A percentile compares a stretch with the other conserved stretches of the same genome.
phyloP scores from a whole-genome alignment of 169 alveolate species.

The Cryptosporidium andersoni region DNA sequence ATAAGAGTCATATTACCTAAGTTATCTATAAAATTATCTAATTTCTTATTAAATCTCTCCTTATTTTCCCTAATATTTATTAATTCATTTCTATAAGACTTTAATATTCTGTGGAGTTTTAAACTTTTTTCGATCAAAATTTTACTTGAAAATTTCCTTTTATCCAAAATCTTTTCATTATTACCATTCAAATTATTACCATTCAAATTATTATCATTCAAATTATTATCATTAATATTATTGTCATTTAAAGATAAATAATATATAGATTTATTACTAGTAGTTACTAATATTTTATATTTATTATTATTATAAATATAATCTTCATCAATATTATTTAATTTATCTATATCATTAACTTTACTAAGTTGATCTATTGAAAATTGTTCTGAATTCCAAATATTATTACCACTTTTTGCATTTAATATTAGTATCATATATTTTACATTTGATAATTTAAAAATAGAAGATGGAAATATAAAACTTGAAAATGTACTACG shows the following conservation, averaged over 20 bases:
- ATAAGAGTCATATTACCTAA: too few species aligned
- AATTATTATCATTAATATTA: too few species aligned
- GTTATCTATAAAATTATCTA: too few species aligned
- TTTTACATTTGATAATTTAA: slow-evolving; percentile 10
- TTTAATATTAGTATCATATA: not conserved
- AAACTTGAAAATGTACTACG: slow-evolving; percentile 1
- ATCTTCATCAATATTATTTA: not conserved
- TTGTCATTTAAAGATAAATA: not conserved
- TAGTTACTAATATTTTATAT: not conserved
- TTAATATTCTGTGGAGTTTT: not conserved
- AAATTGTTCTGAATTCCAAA: slow-evolving; percentile 17
- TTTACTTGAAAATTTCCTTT: not conserved
- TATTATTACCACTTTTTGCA: not conserved
- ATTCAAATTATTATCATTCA: not conserved
- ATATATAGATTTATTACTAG: too few species aligned
- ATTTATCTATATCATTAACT: not conserved
- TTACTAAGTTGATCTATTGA: slow-evolving; percentile 2
- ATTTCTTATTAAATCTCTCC: too few species aligned
- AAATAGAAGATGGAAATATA: slow-evolving; percentile 8
- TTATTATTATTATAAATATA: not conserved
- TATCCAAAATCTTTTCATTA: too few species aligned
- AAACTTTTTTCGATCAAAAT: not conserved
- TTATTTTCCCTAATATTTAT: not conserved
- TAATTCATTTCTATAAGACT: slow-evolving; percentile 4
- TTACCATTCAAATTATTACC: too few species aligned